A percentile compares a stretch with the other conserved stretches of the same genome.
These are phyloP conservation scores for Quercus bicolor DNA, from an alignment of 306 rosid genomes.

Conservation along the genomic window DNA sequence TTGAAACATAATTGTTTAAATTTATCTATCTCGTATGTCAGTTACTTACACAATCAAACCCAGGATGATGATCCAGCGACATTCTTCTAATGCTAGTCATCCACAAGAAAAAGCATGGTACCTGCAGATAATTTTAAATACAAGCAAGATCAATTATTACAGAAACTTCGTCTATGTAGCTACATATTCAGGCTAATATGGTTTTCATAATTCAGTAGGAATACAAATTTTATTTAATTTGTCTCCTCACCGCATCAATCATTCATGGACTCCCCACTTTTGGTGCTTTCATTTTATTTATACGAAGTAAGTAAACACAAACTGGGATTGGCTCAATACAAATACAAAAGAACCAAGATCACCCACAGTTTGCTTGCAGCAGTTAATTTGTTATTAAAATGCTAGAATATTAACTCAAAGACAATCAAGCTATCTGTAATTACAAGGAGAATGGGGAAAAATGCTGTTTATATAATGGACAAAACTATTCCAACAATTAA, in stretches of 20 bases:
- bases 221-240: background rate
- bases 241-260: background rate
- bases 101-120: slow-evolving; percentile 89
- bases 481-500: background rate
- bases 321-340: background rate
- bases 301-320: background rate
- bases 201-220: background rate
- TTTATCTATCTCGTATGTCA: background rate
- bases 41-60: slow-evolving; percentile 77
- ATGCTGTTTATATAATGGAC: background rate
- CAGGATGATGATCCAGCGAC: slow-evolving; percentile 80
- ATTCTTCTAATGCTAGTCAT: slow-evolving; percentile 75
- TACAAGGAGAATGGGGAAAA: background rate
- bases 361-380: background rate
- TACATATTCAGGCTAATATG: slow-evolving; percentile 3
- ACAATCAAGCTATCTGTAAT: background rate
- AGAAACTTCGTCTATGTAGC: background rate
- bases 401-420: background rate
- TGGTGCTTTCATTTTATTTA: background rate
- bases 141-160: slow-evolving; percentile 13
- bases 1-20: background rate
- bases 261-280: background rate
- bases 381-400: background rate
- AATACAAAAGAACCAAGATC: no score
- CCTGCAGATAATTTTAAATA: slow-evolving; percentile 43